Evolutionary conservation across 108 stramenopile genomes (phyloP).

Genomic region (Pseudonitzschia multistriata): DNA sequence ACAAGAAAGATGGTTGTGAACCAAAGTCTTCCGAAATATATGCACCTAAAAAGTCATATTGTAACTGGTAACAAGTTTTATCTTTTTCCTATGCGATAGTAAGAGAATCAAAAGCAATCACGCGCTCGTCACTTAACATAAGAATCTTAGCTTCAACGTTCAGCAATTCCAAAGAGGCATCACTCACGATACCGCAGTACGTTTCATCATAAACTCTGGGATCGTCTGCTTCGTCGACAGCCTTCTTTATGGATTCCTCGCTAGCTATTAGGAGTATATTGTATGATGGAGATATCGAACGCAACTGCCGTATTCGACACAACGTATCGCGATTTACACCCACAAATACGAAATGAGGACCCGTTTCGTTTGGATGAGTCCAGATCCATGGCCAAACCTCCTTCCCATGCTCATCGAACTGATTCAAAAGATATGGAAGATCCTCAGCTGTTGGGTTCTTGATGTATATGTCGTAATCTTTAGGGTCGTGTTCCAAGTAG

Average conservation of each 20-base stretch:
- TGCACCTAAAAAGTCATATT: too few relatives aligned
- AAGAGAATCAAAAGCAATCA: slow-evolving; percentile 18
- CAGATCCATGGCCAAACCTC: slow-evolving; percentile 30
- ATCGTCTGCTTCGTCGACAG: background rate
- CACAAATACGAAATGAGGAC: slow-evolving; percentile 21
- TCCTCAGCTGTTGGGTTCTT: slow-evolving; percentile 2
- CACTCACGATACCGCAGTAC: slow-evolving; percentile 12
- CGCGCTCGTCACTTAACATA: slow-evolving; percentile 20
- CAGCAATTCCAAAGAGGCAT: slow-evolving; percentile 6
- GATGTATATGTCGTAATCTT: slow-evolving; percentile 9
- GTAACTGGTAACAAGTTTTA: background rate
- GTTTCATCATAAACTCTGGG: slow-evolving; percentile 4
- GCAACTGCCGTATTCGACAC: slow-evolving; percentile 7
- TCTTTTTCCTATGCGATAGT: background rate
- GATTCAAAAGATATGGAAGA: slow-evolving; percentile 14
- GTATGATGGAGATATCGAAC: background rate
- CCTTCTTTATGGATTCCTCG: background rate
- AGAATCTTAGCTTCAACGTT: slow-evolving; percentile 16
- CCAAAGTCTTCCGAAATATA: too few relatives aligned
- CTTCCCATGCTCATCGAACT: slow-evolving; percentile 14
- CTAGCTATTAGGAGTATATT: slow-evolving; percentile 17
- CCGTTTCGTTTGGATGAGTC: slow-evolving; percentile 12
- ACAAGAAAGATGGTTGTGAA: too few relatives aligned
- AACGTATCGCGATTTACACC: slow-evolving; percentile 2
- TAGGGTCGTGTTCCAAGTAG: slow-evolving; percentile 10